These are phyloP conservation scores for Cryptosporidium sp. DNA, from an alignment of 169 alveolate genomes.

Conservation along the genomic window DNA sequence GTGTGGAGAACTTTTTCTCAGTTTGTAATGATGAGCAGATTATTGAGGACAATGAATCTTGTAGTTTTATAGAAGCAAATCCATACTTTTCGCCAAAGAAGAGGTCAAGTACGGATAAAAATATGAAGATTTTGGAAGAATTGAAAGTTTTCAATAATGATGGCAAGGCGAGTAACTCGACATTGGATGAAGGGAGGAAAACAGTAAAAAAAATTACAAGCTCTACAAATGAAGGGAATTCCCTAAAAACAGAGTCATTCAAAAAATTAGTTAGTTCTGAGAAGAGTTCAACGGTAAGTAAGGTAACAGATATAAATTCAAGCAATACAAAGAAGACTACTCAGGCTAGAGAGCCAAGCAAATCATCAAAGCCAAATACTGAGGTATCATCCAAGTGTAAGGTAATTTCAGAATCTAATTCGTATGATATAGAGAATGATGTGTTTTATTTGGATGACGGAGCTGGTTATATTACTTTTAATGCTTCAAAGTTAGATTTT, in stretches of 20 bases:
- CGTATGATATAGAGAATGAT: conserved; percentile 33
- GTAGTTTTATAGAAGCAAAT: background rate
- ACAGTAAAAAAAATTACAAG: background rate
- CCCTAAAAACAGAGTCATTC: background rate
- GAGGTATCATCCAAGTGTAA: background rate
- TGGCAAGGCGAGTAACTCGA: background rate
- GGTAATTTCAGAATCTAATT: background rate
- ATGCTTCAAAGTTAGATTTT: background rate
- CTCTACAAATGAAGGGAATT: background rate
- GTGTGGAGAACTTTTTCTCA: conserved; percentile 29
- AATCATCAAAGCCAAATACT: background rate
- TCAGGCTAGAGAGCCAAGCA: background rate
- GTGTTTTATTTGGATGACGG: conserved; percentile 56
- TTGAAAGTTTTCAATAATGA: background rate
- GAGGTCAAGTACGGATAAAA: background rate
- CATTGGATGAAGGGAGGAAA: background rate
- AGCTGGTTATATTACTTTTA: conserved; percentile 42
- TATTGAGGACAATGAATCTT: conserved; percentile 1
- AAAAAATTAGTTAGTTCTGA: background rate
- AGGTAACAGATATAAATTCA: background rate
- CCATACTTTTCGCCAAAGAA: conserved; percentile 4
- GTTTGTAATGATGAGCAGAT: conserved; percentile 43
- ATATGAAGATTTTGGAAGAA: background rate
- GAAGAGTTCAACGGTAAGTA: background rate
- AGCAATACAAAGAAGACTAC: background rate